Evolutionary conservation across 371 early-diverging fungal genomes (phyloP).

Genomic region (Saksenaea oblongispora): DNA sequence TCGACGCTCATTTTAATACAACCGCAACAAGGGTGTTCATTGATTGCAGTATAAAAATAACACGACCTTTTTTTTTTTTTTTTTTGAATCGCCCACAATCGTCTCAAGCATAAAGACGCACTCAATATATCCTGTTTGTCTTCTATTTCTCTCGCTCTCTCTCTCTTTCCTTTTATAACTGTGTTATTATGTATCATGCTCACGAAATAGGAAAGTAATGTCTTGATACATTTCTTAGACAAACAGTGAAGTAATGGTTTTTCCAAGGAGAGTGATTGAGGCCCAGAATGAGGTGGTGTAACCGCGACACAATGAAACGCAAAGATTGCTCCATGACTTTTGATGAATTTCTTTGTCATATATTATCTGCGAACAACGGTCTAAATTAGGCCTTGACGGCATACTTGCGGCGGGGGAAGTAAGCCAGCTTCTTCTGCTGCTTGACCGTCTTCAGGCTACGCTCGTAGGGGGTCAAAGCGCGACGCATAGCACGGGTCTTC

Average conservation of each 20-base stretch:
- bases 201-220: background rate
- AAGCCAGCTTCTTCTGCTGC: slow-evolving; percentile 75
- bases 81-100: no score
- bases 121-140: background rate
- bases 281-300: background rate
- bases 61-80: background rate
- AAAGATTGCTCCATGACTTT: background rate
- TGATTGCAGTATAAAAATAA: background rate
- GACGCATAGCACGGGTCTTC: slow-evolving; percentile 95
- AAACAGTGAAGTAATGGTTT: background rate
- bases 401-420: slow-evolving; percentile 84
- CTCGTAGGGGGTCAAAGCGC: slow-evolving; percentile 80
- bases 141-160: background rate
- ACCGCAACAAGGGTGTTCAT: background rate
- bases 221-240: background rate
- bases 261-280: background rate
- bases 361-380: background rate
- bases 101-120: no score
- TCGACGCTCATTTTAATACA: background rate
- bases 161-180: background rate
- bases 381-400: slow-evolving; percentile 79
- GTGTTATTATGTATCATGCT: background rate
- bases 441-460: slow-evolving; percentile 64
- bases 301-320: background rate
- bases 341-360: background rate